phyloP scores from a whole-genome alignment of 2,329 filamentous ascomycete species.

The Clarireedia hainanense region DNA sequence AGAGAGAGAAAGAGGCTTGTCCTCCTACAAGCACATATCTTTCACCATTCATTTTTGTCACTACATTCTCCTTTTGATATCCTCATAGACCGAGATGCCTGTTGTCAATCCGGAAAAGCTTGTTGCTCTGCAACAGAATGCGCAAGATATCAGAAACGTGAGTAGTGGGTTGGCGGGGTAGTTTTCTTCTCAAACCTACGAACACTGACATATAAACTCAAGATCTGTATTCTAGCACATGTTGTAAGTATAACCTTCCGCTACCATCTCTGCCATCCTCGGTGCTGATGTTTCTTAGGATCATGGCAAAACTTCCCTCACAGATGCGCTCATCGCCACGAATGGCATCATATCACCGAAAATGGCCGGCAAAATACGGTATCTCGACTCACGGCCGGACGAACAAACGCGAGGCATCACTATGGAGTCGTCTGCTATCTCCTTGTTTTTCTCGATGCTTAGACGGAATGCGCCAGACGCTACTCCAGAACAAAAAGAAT shows the following conservation, averaged over 20 bases:
- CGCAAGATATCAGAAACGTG: slow-evolving; percentile 89
- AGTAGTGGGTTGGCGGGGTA: slow-evolving; percentile 30
- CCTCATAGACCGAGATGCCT: slow-evolving; percentile 54
- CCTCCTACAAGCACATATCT: too few relatives aligned
- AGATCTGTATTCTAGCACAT: slow-evolving; percentile 94
- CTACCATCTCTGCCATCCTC: neutral
- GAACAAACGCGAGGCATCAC: slow-evolving; percentile 95
- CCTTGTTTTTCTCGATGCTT: slow-evolving; percentile 88
- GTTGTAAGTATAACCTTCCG: slow-evolving; percentile 48
- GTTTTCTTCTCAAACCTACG: slow-evolving; percentile 3
- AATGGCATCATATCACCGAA: slow-evolving; percentile 99
- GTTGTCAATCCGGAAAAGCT: slow-evolving; percentile 87
- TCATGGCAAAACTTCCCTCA: slow-evolving; percentile 96
- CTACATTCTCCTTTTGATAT: too few relatives aligned
- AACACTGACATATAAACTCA: slow-evolving; percentile 18
- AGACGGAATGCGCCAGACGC: slow-evolving; percentile 63
- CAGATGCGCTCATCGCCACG: slow-evolving; percentile 90
- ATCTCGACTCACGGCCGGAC: slow-evolving; percentile 91
- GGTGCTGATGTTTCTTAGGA: slow-evolving; percentile 44
- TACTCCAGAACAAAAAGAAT: slow-evolving; percentile 70
- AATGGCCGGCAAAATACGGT: slow-evolving; percentile 93
- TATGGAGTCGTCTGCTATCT: slow-evolving; percentile 99
- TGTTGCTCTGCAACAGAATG: slow-evolving; percentile 78
- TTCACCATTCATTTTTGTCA: too few relatives aligned
- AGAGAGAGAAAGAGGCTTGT: too few relatives aligned